Evolutionary conservation across 768 basidiomycete species (phyloP).

Genomic region (Tylopilus felleus): DNA sequence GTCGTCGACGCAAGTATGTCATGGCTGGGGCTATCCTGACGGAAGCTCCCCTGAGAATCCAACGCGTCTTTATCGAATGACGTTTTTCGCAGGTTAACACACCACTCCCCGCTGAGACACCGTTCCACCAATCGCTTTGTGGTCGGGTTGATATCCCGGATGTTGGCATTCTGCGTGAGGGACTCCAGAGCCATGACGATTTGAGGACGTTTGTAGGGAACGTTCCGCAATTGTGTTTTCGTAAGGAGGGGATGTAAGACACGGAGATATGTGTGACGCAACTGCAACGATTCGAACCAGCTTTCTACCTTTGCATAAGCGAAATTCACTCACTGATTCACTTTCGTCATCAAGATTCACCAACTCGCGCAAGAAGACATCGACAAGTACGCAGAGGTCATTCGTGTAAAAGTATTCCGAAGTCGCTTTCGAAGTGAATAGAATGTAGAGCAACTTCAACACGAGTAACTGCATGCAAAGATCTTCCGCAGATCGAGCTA

Average conservation of each 20-base stretch:
- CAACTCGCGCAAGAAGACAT: slow-evolving; percentile 95
- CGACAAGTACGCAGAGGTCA: slow-evolving; percentile 91
- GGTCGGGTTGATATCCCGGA: slow-evolving; percentile 81
- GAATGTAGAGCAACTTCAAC: slow-evolving; percentile 88
- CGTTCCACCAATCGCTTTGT: slow-evolving; percentile 90
- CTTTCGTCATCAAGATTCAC: slow-evolving; percentile 89
- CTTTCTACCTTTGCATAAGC: background rate
- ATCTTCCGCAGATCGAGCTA: slow-evolving; percentile 85
- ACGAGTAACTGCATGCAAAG: slow-evolving; percentile 93
- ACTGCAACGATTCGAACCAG: slow-evolving; percentile 19
- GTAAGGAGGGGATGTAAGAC: slow-evolving; percentile 94
- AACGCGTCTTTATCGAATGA: slow-evolving; percentile 28
- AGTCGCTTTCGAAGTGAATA: slow-evolving; percentile 91
- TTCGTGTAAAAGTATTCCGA: slow-evolving; percentile 98
- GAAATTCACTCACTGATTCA: slow-evolving; percentile 67
- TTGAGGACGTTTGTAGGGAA: slow-evolving; percentile 90
- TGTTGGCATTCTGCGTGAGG: slow-evolving; percentile 65
- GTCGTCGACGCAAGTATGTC: slow-evolving; percentile 39
- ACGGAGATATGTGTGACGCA: slow-evolving; percentile 95
- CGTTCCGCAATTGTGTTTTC: slow-evolving; percentile 81
- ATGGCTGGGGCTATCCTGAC: slow-evolving; percentile 42
- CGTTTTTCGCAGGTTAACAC: slow-evolving; percentile 58
- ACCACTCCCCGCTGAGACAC: slow-evolving; percentile 86
- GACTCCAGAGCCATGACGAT: slow-evolving; percentile 82
- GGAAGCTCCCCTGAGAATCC: slow-evolving; percentile 26